Percentiles rank a stretch among this genome's conserved stretches.
These are phyloP conservation scores for Breynia disticha DNA, from an alignment of 441 rosid species.

Conservation along the genomic window DNA sequence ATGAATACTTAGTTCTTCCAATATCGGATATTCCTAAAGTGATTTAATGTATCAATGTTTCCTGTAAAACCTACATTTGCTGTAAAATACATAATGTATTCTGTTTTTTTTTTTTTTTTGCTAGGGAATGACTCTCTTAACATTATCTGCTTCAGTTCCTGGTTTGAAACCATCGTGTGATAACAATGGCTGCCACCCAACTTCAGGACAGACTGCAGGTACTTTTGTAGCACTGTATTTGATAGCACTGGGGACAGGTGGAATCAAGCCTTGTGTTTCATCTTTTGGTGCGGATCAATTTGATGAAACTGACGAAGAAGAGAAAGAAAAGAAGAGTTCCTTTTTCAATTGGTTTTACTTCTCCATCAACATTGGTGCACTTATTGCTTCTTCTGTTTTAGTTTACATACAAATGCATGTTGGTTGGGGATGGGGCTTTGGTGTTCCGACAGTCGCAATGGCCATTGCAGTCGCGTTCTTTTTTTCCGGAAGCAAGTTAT, in stretches of 20 bases:
- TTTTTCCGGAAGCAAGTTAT: conserved; percentile 59
- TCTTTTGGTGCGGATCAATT: conserved; percentile 92
- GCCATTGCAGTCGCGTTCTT: conserved; percentile 70
- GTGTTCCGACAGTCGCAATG: conserved; percentile 82
- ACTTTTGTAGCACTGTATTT: conserved; percentile 59
- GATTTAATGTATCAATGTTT: too few relatives aligned
- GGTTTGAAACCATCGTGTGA: conserved; percentile 55
- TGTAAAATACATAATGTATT: too few relatives aligned
- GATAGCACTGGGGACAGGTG: conserved; percentile 83
- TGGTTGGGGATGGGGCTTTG: conserved; percentile 97
- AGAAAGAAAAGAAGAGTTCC: conserved; percentile 64
- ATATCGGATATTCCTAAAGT: too few relatives aligned
- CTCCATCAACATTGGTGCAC: conserved; percentile 81
- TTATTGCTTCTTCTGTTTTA: conserved; percentile 67
- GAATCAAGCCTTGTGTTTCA: conserved; percentile 81
- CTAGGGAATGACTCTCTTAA: conserved; percentile 69
- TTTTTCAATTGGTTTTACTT: conserved; percentile 95
- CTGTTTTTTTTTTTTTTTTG: background rate
- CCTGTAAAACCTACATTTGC: background rate
- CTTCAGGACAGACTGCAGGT: conserved; percentile 37
- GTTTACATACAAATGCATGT: conserved; percentile 83
- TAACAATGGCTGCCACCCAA: conserved; percentile 31
- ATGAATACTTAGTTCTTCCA: too few relatives aligned
- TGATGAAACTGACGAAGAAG: conserved; percentile 57
- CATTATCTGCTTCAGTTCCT: conserved; percentile 58